Conservation (phyloP, 2,329 filamentous ascomycete species). For the Didymella lethalis region DNA sequence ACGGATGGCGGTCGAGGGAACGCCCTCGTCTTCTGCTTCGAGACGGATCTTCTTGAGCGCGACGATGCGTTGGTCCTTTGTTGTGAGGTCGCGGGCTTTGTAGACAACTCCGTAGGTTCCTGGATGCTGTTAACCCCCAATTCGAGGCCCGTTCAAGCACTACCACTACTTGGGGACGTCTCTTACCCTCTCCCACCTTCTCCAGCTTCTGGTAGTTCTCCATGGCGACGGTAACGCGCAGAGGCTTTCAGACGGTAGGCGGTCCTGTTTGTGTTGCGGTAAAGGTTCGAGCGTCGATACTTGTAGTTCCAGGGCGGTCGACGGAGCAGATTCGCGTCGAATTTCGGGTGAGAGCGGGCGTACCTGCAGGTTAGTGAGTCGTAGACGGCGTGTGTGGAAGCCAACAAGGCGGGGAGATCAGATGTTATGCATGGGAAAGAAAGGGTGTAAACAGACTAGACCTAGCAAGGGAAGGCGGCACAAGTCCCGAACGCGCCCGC, state of each 20-base stretch:
- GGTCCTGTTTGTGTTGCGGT: constrained; percentile 24
- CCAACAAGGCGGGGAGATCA: constrained; percentile 22
- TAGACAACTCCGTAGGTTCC: constrained; percentile 96
- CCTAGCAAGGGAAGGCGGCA: constrained; percentile 31
- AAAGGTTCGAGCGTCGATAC: neutral
- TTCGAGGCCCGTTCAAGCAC: neutral
- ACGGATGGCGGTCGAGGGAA: constrained; percentile 90
- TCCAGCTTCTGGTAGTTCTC: constrained; percentile 97
- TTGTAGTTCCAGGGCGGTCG: neutral
- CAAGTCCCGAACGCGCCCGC: constrained; percentile 33
- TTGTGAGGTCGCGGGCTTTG: constrained; percentile 86
- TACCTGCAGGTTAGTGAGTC: constrained; percentile 43
- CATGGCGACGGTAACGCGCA: constrained; percentile 61
- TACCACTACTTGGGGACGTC: neutral
- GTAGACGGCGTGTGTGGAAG: constrained; percentile 21
- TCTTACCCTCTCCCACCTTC: constrained; percentile 90
- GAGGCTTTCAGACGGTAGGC: constrained; percentile 32
- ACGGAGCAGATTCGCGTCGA: neutral
- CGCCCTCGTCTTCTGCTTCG: constrained; percentile 93
- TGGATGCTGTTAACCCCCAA: constrained; percentile 48
- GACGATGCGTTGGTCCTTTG: constrained; percentile 80
- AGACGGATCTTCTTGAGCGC: constrained; percentile 95
- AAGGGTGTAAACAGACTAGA: constrained; percentile 33
- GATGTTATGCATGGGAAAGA: constrained; percentile 36
- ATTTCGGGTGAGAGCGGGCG: constrained; percentile 3